Conservation (phyloP, 495 filamentous ascomycete genomes). For the Xylaria venustula region DNA sequence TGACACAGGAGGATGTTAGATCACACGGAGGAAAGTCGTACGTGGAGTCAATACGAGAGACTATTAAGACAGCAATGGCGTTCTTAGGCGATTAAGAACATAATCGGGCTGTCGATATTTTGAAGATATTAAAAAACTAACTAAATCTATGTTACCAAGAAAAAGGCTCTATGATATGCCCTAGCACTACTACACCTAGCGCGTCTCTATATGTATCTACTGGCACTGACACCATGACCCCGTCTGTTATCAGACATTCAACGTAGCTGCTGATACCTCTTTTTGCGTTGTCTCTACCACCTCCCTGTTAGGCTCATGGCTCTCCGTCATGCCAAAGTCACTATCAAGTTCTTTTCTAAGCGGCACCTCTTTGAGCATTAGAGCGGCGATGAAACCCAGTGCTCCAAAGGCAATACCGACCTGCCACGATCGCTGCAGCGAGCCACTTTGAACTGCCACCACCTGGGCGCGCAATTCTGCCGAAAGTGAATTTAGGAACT, state of each 20-base stretch:
- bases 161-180: background rate
- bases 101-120: background rate
- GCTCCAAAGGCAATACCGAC: constrained; percentile 18
- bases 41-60: constrained; percentile 17
- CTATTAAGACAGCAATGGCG: constrained; percentile 13
- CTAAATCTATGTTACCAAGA: background rate
- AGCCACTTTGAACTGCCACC: constrained; percentile 7
- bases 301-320: background rate
- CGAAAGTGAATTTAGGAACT: constrained; percentile 11
- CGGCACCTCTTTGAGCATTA: constrained; percentile 8
- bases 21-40: constrained; percentile 14
- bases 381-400: constrained; percentile 11
- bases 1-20: constrained; percentile 19
- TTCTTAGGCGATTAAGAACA: constrained; percentile 10
- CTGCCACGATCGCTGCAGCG: constrained; percentile 16
- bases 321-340: constrained; percentile 18
- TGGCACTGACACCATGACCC: too few relatives aligned
- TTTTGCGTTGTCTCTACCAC: background rate
- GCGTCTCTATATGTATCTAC: too few relatives aligned
- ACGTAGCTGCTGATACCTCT: too few relatives aligned
- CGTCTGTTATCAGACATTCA: too few relatives aligned
- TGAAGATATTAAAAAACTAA: background rate
- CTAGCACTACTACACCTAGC: too few relatives aligned
- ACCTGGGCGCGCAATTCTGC: constrained; percentile 5
- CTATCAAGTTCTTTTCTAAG: constrained; percentile 16